phyloP scores from a whole-genome alignment of 1,284 basidiomycete species.

The Omphalotus olearius region DNA sequence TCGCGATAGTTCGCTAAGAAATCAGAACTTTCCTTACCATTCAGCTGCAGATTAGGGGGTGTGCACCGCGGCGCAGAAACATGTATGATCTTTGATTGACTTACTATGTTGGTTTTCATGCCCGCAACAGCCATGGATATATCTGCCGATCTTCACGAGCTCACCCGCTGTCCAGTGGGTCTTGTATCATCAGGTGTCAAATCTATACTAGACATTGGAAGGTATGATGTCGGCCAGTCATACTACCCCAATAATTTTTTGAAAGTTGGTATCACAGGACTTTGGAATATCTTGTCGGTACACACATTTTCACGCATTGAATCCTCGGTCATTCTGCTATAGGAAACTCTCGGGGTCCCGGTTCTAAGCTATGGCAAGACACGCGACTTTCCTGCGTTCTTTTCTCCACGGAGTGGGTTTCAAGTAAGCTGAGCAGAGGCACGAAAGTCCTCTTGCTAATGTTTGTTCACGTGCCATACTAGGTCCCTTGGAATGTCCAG shows the following conservation, averaged over 20 bases:
- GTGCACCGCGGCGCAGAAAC: constrained; percentile 92
- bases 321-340: constrained; percentile 3
- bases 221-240: constrained; percentile 30
- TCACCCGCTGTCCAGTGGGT: constrained; percentile 82
- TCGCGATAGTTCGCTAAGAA: background rate
- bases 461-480: constrained; percentile 2
- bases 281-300: constrained; percentile 83
- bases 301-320: background rate
- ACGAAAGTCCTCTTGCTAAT: background rate
- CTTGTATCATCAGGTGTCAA: constrained; percentile 95
- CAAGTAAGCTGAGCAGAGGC: constrained; percentile 44
- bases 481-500: constrained; percentile 70
- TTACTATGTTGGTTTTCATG: constrained; percentile 7
- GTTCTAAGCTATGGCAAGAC: constrained; percentile 78
- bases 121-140: constrained; percentile 79
- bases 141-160: constrained; percentile 87
- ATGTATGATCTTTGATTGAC: constrained; percentile 44
- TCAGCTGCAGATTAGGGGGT: constrained; percentile 63
- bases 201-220: constrained; percentile 91
- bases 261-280: constrained; percentile 46
- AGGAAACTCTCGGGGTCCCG: constrained; percentile 97
- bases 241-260: background rate
- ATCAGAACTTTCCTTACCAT: background rate
- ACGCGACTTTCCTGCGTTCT: constrained; percentile 93
- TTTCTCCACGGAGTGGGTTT: constrained; percentile 80